Base-by-base conservation (phyloP, 1,139 yeast species). In the Petasospora rhodanensis region DNA sequence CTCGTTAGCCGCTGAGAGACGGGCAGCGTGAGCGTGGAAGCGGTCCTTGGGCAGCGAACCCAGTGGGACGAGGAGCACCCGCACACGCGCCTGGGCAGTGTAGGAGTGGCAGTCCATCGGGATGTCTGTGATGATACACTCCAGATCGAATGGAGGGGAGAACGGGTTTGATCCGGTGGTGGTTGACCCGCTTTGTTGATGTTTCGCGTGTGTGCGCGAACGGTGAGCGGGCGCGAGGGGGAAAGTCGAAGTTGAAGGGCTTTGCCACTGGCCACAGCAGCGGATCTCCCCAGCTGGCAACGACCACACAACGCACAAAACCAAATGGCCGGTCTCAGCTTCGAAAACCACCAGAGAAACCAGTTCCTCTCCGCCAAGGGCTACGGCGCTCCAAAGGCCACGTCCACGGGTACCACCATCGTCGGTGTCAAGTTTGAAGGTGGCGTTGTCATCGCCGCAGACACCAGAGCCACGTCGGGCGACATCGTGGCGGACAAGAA, bases 381-480 rank as follows among this genome's bases (percentile, higher is more conserved):
- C 8, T 76, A 73, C 51, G 75, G 79, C 2, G 68, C 76, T 24
- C 96, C 97, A 32, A 79, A 70, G 45, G 95, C 96, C 30, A 91
- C 97, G 1, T 86, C 96, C 16, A 91, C 98, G 1, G 98, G 98
- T 68, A 91, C 98, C 19, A 91, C 98, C 3, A 91, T 91, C 66
- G 98, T 91, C 20, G 98, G 98, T 31, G 84, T 95, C 57, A 81
- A 82, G 55, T 91, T 83, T 60, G 67, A 82, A 32, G 89, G 85
- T 42, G 98, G 98, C 47, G 98, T 91, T 26, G 89, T 91, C 28
- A 59, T 58, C 43, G 98, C 98, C 14, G 98, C 98, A 13, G 98
- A 91, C 67, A 91, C 98, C 18, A 77, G 98, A 63, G 97, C 98
- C 40, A 91, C 98, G 5, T 79, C 93, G 24, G 98, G 98, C 15